Percentiles rank a stretch among this genome's conserved stretches.
phyloP scores from a whole-genome alignment of 2,329 filamentous ascomycete genomes.

The Xylaria multiplex region DNA sequence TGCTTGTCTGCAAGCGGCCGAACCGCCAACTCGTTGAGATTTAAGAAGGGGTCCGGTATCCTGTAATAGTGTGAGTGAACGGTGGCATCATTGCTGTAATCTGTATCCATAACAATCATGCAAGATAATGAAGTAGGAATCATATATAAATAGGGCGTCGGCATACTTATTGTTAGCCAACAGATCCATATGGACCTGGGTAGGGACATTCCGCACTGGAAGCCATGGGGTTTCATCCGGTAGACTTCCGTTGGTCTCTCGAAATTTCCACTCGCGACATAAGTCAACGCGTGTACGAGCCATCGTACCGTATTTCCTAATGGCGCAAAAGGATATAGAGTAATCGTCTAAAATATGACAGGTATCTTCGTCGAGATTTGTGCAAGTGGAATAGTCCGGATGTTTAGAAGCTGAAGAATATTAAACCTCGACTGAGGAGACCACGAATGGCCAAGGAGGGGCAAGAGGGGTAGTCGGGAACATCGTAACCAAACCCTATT shows the following conservation, averaged over 20 bases:
- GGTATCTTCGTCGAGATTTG: not conserved
- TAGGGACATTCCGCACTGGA: constrained; percentile 50
- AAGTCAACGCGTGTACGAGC: constrained; percentile 24
- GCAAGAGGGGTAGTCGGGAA: constrained; percentile 29
- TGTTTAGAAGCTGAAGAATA: not conserved
- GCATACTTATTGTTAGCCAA: constrained; percentile 50
- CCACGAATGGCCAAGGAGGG: not conserved
- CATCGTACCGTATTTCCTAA: constrained; percentile 14
- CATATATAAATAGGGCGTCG: not conserved
- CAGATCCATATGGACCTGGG: constrained; percentile 53
- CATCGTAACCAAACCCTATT: constrained; percentile 2
- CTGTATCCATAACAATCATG: not conserved
- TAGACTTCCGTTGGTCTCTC: constrained; percentile 22
- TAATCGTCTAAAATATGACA: not conserved
- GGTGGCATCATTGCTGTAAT: not conserved
- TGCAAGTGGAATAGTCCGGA: not conserved
- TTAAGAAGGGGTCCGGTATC: constrained; percentile 67
- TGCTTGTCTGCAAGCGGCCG: constrained; percentile 71
- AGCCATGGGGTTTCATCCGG: constrained; percentile 46
- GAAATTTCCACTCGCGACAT: constrained; percentile 30
- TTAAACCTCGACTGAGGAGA: not conserved
- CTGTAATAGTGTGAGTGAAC: constrained; percentile 42
- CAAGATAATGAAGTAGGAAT: not conserved
- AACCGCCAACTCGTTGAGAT: constrained; percentile 68
- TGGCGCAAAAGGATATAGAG: not conserved